These are phyloP conservation scores for Endoconidiophora laricicola DNA, from an alignment of 2,329 filamentous ascomycete species.

Conservation along the genomic window DNA sequence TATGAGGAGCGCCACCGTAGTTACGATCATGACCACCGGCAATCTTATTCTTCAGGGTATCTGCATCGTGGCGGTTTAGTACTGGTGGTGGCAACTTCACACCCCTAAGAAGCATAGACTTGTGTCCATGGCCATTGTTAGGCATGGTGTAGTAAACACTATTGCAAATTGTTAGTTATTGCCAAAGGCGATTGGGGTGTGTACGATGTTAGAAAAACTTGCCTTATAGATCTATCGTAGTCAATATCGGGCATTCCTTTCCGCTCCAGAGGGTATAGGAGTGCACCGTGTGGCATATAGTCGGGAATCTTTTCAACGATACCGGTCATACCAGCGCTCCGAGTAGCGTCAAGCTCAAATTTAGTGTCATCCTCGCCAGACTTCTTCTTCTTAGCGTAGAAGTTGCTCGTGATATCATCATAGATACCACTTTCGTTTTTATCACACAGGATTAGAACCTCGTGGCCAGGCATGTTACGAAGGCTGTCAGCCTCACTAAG, in stretches of 20 bases:
- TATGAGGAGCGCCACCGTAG: constrained; percentile 46
- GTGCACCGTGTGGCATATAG: constrained; percentile 67
- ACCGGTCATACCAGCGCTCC: constrained; percentile 65
- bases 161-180: constrained; percentile 18
- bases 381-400: constrained; percentile 76
- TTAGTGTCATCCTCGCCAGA: constrained; percentile 31
- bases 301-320: constrained; percentile 64
- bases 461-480: constrained; percentile 65
- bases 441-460: constrained; percentile 73
- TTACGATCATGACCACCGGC: constrained; percentile 45
- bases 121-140: constrained; percentile 54
- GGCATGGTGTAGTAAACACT: constrained; percentile 83
- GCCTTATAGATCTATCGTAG: constrained; percentile 75
- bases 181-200: not conserved
- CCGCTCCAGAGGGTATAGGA: constrained; percentile 61
- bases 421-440: constrained; percentile 57
- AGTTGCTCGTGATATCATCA: constrained; percentile 63
- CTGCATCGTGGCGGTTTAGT: constrained; percentile 60
- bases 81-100: constrained; percentile 55
- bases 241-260: constrained; percentile 61
- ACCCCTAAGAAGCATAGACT: constrained; percentile 84
- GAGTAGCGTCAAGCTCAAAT: constrained; percentile 56
- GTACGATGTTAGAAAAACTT: constrained; percentile 5
- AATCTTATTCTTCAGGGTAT: constrained; percentile 50
- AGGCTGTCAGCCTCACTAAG: constrained; percentile 59